A percentile compares a stretch with the other conserved stretches of the same genome.
These are phyloP conservation scores for Rhodotorula sphaerocarpa DNA, from an alignment of 768 basidiomycete genomes.

Conservation along the genomic window DNA sequence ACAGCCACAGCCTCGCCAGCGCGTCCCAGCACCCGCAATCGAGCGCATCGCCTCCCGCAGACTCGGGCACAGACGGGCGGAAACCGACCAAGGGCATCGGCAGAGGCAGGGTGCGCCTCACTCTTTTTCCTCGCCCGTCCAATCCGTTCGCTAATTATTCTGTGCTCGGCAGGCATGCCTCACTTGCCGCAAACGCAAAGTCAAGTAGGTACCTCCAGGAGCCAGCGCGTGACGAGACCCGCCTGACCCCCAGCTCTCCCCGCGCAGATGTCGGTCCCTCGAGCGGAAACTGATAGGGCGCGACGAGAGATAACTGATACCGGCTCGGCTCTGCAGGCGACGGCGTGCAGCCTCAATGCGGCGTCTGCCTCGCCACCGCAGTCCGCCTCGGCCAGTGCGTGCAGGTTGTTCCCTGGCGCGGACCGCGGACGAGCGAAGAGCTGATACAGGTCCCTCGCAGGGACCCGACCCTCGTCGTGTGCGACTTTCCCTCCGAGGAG, in stretches of 20 bases:
- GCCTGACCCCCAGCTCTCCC: too few species aligned
- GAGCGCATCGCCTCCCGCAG: too few species aligned
- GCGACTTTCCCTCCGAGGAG: slow-evolving; percentile 9
- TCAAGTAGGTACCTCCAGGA: not conserved
- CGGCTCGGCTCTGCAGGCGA: not conserved
- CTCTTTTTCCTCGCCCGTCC: rapidly evolving
- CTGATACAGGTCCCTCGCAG: too few species aligned
- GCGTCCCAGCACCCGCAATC: too few species aligned
- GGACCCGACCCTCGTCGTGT: not conserved
- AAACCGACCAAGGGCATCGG: not conserved
- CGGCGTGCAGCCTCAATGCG: not conserved
- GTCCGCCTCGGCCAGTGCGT: not conserved
- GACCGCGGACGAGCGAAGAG: too few species aligned
- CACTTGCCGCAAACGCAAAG: slow-evolving; percentile 2
- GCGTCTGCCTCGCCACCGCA: not conserved
- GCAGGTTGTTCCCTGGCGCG: not conserved
- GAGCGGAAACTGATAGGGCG: not conserved
- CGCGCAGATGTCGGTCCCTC: not conserved
- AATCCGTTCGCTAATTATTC: not conserved
- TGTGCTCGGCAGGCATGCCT: not conserved
- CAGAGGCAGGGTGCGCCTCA: not conserved
- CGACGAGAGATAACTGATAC: not conserved
- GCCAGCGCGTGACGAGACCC: too few species aligned
- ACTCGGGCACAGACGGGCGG: too few species aligned
- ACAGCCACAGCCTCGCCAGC: too few species aligned